phyloP scores from a whole-genome alignment of 2,329 filamentous ascomycete genomes.

The Paraconiothyrium brasiliense region DNA sequence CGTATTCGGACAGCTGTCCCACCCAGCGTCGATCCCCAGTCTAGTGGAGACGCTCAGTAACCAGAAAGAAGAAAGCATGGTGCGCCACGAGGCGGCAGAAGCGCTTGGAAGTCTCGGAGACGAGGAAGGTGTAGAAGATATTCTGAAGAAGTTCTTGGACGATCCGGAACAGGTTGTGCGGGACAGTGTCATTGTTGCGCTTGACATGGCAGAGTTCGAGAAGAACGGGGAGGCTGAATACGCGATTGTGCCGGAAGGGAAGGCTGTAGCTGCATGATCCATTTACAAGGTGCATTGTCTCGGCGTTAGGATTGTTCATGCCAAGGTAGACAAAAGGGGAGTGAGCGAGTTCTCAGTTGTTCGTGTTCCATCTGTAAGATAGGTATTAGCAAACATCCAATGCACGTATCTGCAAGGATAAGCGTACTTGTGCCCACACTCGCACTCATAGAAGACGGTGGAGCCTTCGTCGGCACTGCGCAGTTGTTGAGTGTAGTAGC shows the following conservation, averaged over 20 bases:
- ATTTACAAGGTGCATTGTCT: constrained; percentile 27
- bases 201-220: constrained; percentile 99
- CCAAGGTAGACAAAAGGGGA: constrained; percentile 21
- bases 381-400: constrained; percentile 29
- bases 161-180: constrained; percentile 93
- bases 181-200: constrained; percentile 91
- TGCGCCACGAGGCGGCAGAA: constrained; percentile 96
- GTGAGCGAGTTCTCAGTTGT: constrained; percentile 65
- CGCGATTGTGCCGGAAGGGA: constrained; percentile 77
- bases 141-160: constrained; percentile 81
- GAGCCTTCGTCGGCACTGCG: constrained; percentile 94
- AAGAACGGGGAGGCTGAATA: constrained; percentile 89
- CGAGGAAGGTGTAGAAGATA: constrained; percentile 90
- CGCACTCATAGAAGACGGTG: constrained; percentile 89
- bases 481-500: constrained; percentile 84
- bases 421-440: constrained; percentile 83
- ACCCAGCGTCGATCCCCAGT: constrained; percentile 95
- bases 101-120: constrained; percentile 93
- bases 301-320: constrained; percentile 36
- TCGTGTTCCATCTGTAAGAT: constrained; percentile 61
- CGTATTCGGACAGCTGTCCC: constrained; percentile 94
- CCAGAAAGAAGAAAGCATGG: constrained; percentile 88
- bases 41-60: constrained; percentile 82
- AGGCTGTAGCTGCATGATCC: constrained; percentile 38
- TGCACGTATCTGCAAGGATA: constrained; percentile 7